Evolutionary conservation across 345 rosid species (phyloP).

Genomic region (Diplotaxis tenuifolia): DNA sequence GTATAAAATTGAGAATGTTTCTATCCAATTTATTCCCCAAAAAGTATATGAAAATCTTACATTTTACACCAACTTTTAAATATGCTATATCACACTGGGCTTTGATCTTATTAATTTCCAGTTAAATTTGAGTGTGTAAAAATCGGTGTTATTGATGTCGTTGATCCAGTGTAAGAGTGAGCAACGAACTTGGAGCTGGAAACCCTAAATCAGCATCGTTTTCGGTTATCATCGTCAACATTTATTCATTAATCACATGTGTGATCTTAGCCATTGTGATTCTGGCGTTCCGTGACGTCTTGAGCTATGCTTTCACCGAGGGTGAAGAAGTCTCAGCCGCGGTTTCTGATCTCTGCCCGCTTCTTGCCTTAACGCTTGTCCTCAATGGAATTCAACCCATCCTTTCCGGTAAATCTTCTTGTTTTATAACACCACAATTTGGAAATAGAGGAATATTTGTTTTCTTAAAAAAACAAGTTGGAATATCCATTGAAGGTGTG

Average conservation of each 20-base stretch:
- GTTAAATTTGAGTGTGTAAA: neutral
- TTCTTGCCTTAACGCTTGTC: constrained; percentile 58
- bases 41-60: neutral
- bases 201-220: constrained; percentile 69
- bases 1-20: neutral
- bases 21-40: neutral
- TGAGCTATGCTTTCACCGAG: constrained; percentile 63
- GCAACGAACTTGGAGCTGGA: constrained; percentile 81
- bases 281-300: constrained; percentile 42
- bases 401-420: constrained; percentile 50
- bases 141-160: neutral
- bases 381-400: constrained; percentile 83
- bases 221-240: constrained; percentile 53
- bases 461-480: neutral
- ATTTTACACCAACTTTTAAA: neutral
- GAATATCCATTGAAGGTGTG: constrained; percentile 42
- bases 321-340: constrained; percentile 63
- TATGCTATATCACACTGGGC: neutral
- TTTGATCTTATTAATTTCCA: neutral
- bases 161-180: constrained; percentile 64
- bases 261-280: constrained; percentile 37
- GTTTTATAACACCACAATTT: neutral
- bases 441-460: neutral
- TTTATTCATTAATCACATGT: constrained; percentile 44
- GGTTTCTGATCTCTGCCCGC: constrained; percentile 66